These are phyloP conservation scores for Fusarium austroafricanum DNA, from an alignment of 2,329 filamentous ascomycete genomes.

Conservation along the genomic window DNA sequence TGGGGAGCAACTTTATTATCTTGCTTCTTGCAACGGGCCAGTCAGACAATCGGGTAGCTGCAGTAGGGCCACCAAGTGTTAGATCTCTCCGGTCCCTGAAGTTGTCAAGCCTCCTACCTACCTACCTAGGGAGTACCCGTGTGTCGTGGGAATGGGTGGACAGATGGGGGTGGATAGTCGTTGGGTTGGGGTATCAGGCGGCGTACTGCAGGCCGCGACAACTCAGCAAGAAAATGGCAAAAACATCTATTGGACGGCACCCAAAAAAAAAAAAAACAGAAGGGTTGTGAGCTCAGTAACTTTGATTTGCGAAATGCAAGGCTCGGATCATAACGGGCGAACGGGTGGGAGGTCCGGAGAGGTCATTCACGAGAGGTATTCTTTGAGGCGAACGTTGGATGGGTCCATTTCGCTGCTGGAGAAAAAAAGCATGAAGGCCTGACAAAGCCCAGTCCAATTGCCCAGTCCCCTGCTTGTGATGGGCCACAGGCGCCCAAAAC, in stretches of 20 bases:
- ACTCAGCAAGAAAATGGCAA: conserved; percentile 34
- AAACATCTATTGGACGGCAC: conserved; percentile 36
- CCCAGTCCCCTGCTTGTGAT: conserved; percentile 44
- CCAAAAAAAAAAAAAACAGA: conserved; percentile 17
- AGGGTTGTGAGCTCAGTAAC: conserved; percentile 37
- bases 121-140: conserved; percentile 30
- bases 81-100: conserved; percentile 39
- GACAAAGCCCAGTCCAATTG: conserved; percentile 30
- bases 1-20: conserved; percentile 50
- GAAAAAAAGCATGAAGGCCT: conserved; percentile 44
- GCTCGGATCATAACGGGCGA: conserved; percentile 49
- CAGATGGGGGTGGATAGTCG: conserved; percentile 24
- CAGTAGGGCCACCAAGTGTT: conserved; percentile 47
- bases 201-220: conserved; percentile 40
- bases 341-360: conserved; percentile 49
- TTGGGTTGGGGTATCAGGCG: conserved; percentile 43
- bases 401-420: conserved; percentile 34
- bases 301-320: conserved; percentile 48
- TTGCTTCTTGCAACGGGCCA: conserved; percentile 49
- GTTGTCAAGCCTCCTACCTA: conserved; percentile 37
- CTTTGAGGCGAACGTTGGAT: conserved; percentile 35
- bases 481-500: conserved; percentile 38
- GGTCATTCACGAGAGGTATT: conserved; percentile 47
- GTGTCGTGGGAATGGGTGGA: conserved; percentile 29
- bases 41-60: conserved; percentile 52